These are phyloP conservation scores for Malassezia furfur DNA, from an alignment of 1,284 basidiomycete genomes.

Conservation along the genomic window DNA sequence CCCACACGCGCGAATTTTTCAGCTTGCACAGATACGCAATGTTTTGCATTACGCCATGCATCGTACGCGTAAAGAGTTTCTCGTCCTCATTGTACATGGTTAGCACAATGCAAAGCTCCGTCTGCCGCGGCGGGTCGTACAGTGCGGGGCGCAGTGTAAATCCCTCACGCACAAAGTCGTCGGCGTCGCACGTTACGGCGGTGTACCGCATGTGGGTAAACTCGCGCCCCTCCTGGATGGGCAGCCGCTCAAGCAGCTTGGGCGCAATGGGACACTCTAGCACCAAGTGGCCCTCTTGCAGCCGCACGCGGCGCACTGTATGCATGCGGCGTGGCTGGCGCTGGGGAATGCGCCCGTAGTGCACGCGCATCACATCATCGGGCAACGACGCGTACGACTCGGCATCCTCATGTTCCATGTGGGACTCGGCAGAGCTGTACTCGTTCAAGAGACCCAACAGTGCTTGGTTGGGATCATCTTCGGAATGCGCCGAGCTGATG, in stretches of 20 bases:
- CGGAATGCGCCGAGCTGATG: neutral
- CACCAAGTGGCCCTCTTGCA: constrained; percentile 48
- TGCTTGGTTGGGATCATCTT: constrained; percentile 1
- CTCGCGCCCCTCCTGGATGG: constrained; percentile 51
- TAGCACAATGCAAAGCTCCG: constrained; percentile 71
- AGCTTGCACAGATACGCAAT: constrained; percentile 63
- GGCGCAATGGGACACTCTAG: constrained; percentile 48
- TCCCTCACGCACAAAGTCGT: constrained; percentile 73
- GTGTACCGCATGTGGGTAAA: constrained; percentile 61
- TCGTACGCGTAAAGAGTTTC: constrained; percentile 77
- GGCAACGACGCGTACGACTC: neutral
- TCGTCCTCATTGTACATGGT: constrained; percentile 94
- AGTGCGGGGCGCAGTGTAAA: constrained; percentile 79
- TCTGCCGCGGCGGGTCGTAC: constrained; percentile 59
- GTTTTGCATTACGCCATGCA: constrained; percentile 82
- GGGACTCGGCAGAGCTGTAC: neutral
- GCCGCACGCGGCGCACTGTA: constrained; percentile 49
- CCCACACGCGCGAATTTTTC: constrained; percentile 91
- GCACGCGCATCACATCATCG: neutral
- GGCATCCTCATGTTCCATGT: neutral
- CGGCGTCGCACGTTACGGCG: constrained; percentile 54
- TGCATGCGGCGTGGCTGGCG: constrained; percentile 42
- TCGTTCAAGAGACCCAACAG: constrained; percentile 1
- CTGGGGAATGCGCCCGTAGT: constrained; percentile 15
- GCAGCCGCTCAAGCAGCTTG: constrained; percentile 48